Percentiles rank a stretch among this genome's conserved stretches.
phyloP scores from a whole-genome alignment of 139 green algal species.

The Chlamydomonas incerta region DNA sequence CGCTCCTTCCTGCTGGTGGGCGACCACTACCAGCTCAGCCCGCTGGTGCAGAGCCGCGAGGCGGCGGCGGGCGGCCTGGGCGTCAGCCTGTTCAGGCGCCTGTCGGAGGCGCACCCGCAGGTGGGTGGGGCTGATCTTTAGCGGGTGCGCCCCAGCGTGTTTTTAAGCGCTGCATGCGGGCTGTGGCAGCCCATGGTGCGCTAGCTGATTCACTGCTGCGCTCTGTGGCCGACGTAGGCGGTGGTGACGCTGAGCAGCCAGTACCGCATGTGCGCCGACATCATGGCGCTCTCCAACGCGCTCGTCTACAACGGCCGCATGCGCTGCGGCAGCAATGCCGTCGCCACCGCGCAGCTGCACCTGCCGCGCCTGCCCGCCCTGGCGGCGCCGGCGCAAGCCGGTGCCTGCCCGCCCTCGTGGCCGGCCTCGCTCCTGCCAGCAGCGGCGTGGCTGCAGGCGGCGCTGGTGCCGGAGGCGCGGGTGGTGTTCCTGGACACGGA shows the following conservation, averaged over 20 bases:
- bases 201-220: too few relatives aligned
- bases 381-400: too few relatives aligned
- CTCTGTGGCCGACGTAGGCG: constrained; percentile 33
- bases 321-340: constrained; percentile 66
- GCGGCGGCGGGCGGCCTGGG: constrained; percentile 78
- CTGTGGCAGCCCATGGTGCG: too few relatives aligned
- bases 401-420: too few relatives aligned
- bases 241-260: constrained; percentile 80
- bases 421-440: too few relatives aligned
- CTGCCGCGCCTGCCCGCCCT: constrained; percentile 56
- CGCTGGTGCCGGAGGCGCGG: constrained; percentile 65
- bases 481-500: constrained; percentile 91
- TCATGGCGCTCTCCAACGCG: constrained; percentile 89
- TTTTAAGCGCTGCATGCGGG: too few relatives aligned
- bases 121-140: too few relatives aligned
- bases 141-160: too few relatives aligned
- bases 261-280: constrained; percentile 94
- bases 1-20: constrained; percentile 87
- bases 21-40: constrained; percentile 83
- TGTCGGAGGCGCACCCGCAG: constrained; percentile 87
- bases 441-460: constrained; percentile 48
- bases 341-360: constrained; percentile 65
- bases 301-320: constrained; percentile 89
- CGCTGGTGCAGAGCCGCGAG: constrained; percentile 62
- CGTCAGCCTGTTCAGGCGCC: constrained; percentile 82